These are phyloP conservation scores for Dendrocalamus sinicus DNA, from an alignment of 176 grass and related monocot species.

Conservation along the genomic window DNA sequence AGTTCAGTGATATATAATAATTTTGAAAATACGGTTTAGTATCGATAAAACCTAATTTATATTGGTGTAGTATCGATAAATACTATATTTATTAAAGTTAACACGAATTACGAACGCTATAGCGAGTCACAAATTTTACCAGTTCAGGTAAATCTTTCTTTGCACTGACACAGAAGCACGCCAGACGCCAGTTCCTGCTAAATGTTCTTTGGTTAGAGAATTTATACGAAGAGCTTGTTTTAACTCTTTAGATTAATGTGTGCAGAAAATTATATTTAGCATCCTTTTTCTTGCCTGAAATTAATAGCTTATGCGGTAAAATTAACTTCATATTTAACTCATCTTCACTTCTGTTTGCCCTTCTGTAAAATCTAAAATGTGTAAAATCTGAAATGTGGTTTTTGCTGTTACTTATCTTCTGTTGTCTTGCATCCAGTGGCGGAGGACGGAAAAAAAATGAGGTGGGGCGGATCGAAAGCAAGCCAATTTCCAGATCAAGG, in stretches of 20 bases:
- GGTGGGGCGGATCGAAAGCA: too few species aligned
- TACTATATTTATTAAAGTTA: too few species aligned
- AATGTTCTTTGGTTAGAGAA: slow-evolving; percentile 4
- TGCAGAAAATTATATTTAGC: background rate
- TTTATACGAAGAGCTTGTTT: background rate
- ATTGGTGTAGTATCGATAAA: too few species aligned
- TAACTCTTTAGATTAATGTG: background rate
- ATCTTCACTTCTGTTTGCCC: slow-evolving; percentile 17
- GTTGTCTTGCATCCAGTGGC: background rate
- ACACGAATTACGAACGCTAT: too few species aligned
- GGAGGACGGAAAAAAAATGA: too few species aligned
- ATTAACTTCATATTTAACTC: background rate
- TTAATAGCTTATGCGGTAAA: background rate
- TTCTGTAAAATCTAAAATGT: slow-evolving; percentile 4
- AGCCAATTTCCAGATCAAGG: too few species aligned
- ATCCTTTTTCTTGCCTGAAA: slow-evolving; percentile 27
- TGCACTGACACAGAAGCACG: background rate
- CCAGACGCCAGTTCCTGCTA: background rate
- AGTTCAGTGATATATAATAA: too few species aligned
- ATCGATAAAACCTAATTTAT: too few species aligned
- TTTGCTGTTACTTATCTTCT: slow-evolving; percentile 33
- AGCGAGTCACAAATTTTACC: too few species aligned
- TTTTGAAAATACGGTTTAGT: too few species aligned
- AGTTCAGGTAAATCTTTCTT: slow-evolving; percentile 59
- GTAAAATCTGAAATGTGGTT: slow-evolving; percentile 9